A percentile compares a stretch with the other conserved stretches of the same genome.
These are phyloP conservation scores for Penicillium capsulatum DNA, from an alignment of 2,329 filamentous ascomycete genomes.

Conservation along the genomic window DNA sequence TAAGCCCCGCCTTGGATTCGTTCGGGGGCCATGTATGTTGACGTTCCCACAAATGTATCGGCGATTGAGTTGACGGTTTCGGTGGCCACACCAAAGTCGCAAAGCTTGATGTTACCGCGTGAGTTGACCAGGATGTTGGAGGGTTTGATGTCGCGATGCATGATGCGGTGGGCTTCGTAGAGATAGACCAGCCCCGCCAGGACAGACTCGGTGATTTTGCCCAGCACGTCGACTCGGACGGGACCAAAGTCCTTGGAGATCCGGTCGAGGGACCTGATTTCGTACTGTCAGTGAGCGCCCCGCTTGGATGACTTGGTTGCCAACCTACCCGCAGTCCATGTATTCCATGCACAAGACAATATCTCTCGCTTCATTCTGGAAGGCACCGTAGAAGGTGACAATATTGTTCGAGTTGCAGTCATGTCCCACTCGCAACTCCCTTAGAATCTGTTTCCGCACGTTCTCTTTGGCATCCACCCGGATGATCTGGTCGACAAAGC, in stretches of 20 bases:
- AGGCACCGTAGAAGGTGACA: conserved; percentile 95
- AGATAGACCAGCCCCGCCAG: conserved; percentile 91
- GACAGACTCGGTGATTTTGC: conserved; percentile 95
- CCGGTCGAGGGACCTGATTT: conserved; percentile 74
- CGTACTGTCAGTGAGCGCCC: conserved; percentile 15
- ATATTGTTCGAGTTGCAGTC: conserved; percentile 96
- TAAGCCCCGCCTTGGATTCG: conserved; percentile 96
- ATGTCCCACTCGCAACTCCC: conserved; percentile 97
- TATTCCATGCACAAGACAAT: conserved; percentile 99
- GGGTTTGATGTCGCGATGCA: conserved; percentile 98
- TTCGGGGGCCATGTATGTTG: conserved; percentile 98
- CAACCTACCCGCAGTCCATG: conserved; percentile 93
- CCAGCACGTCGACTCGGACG: conserved; percentile 89
- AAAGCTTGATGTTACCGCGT: conserved; percentile 89
- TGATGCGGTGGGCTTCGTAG: conserved; percentile 92
- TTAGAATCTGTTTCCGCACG: conserved; percentile 91
- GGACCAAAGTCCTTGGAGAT: conserved; percentile 94
- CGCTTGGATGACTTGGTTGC: conserved; percentile 1
- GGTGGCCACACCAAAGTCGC: conserved; percentile 97
- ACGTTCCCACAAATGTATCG: conserved; percentile 96
- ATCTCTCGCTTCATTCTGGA: conserved; percentile 92
- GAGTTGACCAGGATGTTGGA: conserved; percentile 98
- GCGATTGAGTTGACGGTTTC: conserved; percentile 97
- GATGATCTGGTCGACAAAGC: conserved; percentile 63
- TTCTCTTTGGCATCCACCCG: conserved; percentile 98